Evolutionary conservation across 2,329 filamentous ascomycete species (phyloP).

Genomic region (Diaporthe sp.): DNA sequence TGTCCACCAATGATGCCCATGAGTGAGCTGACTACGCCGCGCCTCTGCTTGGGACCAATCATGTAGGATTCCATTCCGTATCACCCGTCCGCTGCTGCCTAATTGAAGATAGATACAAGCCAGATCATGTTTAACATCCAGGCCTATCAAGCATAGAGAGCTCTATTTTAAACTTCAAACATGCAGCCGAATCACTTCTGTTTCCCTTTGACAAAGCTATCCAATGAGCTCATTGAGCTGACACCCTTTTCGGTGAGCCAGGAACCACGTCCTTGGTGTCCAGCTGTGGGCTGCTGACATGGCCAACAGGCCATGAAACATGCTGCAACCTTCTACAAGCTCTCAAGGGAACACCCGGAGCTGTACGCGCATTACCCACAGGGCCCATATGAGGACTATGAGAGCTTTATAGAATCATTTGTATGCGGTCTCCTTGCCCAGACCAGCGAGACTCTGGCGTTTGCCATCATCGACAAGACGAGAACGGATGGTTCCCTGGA

Average conservation of each 20-base stretch:
- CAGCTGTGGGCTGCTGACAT: background rate
- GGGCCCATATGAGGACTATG: background rate
- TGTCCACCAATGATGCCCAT: background rate
- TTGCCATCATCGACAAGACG: background rate
- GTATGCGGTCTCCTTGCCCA: background rate
- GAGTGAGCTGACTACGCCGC: no score
- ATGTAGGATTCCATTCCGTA: background rate
- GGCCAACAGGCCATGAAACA: background rate
- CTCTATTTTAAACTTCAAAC: background rate
- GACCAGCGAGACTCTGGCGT: background rate
- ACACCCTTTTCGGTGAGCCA: background rate
- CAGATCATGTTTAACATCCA: background rate
- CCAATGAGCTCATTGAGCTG: background rate
- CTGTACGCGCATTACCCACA: background rate
- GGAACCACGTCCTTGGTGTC: background rate
- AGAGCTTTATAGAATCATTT: background rate
- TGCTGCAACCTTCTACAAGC: background rate
- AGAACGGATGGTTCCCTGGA: background rate
- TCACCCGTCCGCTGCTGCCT: no score
- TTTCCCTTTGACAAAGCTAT: background rate
- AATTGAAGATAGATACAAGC: background rate
- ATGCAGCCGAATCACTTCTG: background rate
- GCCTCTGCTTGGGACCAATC: background rate
- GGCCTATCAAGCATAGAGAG: background rate
- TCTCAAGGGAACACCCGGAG: background rate